Evolutionary conservation across 2,329 filamentous ascomycete genomes (phyloP), one percentile per base, ranked within the genome.

Genomic region (Hypoxylon sp.): DNA sequence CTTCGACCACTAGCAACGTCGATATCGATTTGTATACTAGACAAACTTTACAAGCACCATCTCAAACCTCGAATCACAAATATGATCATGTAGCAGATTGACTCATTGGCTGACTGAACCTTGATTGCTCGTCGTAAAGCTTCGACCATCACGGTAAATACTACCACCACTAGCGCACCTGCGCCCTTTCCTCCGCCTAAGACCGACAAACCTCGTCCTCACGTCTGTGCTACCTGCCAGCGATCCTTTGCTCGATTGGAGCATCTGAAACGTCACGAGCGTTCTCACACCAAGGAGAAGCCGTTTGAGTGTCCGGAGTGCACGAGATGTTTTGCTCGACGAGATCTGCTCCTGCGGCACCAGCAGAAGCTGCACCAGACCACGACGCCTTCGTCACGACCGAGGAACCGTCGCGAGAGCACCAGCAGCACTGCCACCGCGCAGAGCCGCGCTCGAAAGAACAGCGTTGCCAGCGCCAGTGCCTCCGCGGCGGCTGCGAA

Each of bases 341-440:
- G 94, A 61, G 94, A 99, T 72, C 75, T 99, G 62, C 81, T 99
- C 46, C 78, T 99, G 61, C 86, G 94, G 52, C 94, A 99, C 74
- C 94, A 99, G 79, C 94, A 99, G 78, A 99, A 99, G 79, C 82
- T 99, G 36, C 94, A 99, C 71, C 91, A 96, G 80, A 91, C 91
- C 17, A 90, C 90, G 8, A 91, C 91, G 0, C 89, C 94, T 4
- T 91, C 91, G 4, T 88, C 91, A 34, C 85, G 92, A 54, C 91
- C 92, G 34, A 86, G 92, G 63, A 92, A 91, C 63, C 88, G 93
- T 61, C 84, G 94, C 60, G 94, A 97, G 75, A 97, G 94, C 71
- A 89, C 88, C 54, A 90, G 88, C 45, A 83, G 88, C 54, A 84
- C 86, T 6, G 79, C 82, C 5, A 82, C 83, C 9, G 82, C 80